Evolutionary conservation across 1,284 basidiomycete genomes (phyloP).

Genomic region (Apiotrichum akiyoshidainum): DNA sequence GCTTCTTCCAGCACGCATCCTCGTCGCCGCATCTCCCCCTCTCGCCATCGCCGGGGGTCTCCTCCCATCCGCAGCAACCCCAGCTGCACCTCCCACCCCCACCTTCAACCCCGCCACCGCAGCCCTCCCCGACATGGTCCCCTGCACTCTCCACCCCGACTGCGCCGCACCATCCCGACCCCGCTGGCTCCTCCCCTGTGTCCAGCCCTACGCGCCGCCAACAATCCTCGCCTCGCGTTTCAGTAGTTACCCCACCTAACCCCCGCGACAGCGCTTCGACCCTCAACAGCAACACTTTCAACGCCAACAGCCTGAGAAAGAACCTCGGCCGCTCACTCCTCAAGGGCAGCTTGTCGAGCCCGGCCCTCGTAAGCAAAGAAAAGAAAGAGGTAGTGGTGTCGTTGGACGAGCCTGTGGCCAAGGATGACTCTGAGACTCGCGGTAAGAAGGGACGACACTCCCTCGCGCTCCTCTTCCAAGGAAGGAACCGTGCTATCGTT

Average conservation of each 20-base stretch:
- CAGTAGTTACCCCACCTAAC: not conserved
- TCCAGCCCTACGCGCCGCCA: not conserved
- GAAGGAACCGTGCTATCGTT: conserved; percentile 1
- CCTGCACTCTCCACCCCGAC: conserved; percentile 1
- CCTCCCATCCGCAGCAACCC: not conserved
- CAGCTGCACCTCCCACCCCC: not conserved
- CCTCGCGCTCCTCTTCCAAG: conserved; percentile 1
- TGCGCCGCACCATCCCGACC: not conserved
- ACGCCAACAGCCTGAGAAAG: not conserved
- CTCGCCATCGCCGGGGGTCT: not conserved
- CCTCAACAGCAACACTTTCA: not conserved
- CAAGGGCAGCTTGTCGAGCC: conserved; percentile 3
- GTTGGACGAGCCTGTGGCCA: not conserved
- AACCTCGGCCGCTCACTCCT: conserved; percentile 1
- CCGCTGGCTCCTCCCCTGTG: not conserved
- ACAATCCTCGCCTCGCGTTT: not conserved
- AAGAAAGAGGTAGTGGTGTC: not conserved
- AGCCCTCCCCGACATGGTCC: not conserved
- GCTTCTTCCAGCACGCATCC: not conserved
- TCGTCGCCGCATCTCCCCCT: not conserved
- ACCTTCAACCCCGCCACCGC: not conserved
- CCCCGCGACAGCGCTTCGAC: not conserved
- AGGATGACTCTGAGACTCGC: conserved; percentile 3
- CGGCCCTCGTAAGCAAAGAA: conserved; percentile 1
- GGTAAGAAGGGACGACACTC: conserved; percentile 1